Percentiles rank a stretch among this genome's conserved stretches.
phyloP scores from a whole-genome alignment of 257 asterid genomes.

The Ilex aquifolium region DNA sequence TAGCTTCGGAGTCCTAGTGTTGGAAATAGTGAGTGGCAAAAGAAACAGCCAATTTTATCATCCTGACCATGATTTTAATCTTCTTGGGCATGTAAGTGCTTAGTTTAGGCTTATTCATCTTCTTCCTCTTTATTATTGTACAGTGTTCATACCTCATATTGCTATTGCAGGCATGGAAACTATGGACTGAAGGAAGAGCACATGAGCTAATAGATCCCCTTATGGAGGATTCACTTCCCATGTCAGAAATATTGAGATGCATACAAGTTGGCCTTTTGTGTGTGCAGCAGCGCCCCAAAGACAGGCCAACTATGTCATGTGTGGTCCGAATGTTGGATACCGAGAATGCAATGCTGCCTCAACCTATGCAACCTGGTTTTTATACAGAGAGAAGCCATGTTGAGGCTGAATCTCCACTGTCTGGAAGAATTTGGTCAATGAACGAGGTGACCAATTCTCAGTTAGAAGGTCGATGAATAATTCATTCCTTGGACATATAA shows the following conservation, averaged over 20 bases:
- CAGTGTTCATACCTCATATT: no score
- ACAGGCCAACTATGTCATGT: constrained; percentile 25
- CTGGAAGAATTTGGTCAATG: not conserved
- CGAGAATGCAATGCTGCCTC: constrained; percentile 9
- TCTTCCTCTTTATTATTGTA: not conserved
- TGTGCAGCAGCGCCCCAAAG: constrained; percentile 27
- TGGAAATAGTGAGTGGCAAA: constrained; percentile 29
- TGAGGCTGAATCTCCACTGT: constrained; percentile 14
- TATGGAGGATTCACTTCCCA: constrained; percentile 3
- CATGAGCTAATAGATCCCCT: constrained; percentile 16
- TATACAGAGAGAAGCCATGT: constrained; percentile 15
- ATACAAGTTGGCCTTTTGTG: constrained; percentile 28
- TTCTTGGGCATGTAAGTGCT: constrained; percentile 30
- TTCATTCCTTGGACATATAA: no score
- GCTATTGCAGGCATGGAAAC: constrained; percentile 18
- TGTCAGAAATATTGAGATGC: constrained; percentile 19
- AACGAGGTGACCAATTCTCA: no score
- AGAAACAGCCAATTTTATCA: constrained; percentile 25
- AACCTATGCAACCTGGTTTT: constrained; percentile 29
- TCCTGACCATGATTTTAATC: constrained; percentile 27
- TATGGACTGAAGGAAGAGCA: constrained; percentile 30
- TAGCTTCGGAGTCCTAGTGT: constrained; percentile 32
- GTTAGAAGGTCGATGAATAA: no score
- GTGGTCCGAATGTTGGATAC: constrained; percentile 16
- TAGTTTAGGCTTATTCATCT: no score